Conservation (phyloP, 495 filamentous ascomycete genomes). For the Aspergillus cavernicola region DNA sequence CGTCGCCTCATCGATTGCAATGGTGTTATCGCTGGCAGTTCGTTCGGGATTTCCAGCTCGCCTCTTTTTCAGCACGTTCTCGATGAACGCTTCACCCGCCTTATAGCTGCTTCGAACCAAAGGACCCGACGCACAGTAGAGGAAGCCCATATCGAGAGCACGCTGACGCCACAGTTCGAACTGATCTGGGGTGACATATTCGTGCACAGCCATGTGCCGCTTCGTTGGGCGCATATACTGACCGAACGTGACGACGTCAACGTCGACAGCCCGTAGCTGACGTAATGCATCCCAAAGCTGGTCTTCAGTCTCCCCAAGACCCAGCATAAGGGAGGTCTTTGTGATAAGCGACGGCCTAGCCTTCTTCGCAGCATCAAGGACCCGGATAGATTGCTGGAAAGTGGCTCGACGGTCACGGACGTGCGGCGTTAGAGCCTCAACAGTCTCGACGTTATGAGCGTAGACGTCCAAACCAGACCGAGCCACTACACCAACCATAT, state of each 20-base stretch:
- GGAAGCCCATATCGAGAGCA: constrained; percentile 90
- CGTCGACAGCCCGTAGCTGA: constrained; percentile 73
- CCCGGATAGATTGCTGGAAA: constrained; percentile 79
- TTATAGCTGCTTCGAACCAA: constrained; percentile 94
- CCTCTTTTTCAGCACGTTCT: constrained; percentile 93
- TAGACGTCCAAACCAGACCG: constrained; percentile 90
- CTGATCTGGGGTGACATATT: constrained; percentile 83
- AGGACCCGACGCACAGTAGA: constrained; percentile 93
- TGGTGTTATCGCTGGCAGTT: constrained; percentile 21
- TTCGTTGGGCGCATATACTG: constrained; percentile 99
- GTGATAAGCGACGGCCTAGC: constrained; percentile 76
- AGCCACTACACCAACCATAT: constrained; percentile 79
- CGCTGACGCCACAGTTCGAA: constrained; percentile 91
- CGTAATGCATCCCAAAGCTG: constrained; percentile 77
- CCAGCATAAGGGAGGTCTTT: constrained; percentile 97
- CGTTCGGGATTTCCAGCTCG: constrained; percentile 37
- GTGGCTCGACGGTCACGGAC: constrained; percentile 88
- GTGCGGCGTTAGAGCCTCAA: constrained; percentile 81
- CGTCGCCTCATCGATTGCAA: constrained; percentile 27
- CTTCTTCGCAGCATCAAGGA: constrained; percentile 78
- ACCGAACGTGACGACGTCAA: constrained; percentile 95
- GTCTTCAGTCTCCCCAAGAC: constrained; percentile 87
- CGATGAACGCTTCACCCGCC: constrained; percentile 96
- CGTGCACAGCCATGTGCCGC: constrained; percentile 91
- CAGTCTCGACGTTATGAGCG: constrained; percentile 95